A percentile compares a stretch with the other conserved stretches of the same genome.
Evolutionary conservation across 2,329 filamentous ascomycete species (phyloP).

Genomic region (Calonectria pteridis): DNA sequence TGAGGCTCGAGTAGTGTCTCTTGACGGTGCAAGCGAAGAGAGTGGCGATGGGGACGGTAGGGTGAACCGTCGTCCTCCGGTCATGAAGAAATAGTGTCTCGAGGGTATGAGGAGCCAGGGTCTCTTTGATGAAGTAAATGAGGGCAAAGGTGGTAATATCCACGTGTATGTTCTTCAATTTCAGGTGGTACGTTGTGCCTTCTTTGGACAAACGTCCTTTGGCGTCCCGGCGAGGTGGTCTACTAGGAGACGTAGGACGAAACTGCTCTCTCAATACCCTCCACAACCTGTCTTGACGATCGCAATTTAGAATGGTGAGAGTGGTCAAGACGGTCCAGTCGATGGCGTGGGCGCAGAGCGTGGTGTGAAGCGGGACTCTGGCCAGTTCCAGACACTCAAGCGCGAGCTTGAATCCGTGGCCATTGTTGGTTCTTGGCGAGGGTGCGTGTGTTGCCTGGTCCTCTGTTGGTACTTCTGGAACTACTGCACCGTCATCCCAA

Average conservation of each 20-base stretch:
- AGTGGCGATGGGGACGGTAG: conserved; percentile 23
- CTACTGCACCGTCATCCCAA: background rate
- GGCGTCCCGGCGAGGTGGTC: conserved; percentile 10
- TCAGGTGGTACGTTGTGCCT: conserved; percentile 22
- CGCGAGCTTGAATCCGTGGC: conserved; percentile 12
- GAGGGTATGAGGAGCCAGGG: conserved; percentile 28
- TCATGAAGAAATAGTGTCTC: conserved; percentile 30
- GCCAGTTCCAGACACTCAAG: conserved; percentile 30
- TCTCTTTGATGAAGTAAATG: conserved; percentile 29
- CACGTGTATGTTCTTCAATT: conserved; percentile 29
- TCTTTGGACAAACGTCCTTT: conserved; percentile 13
- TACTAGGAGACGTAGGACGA: conserved; percentile 9
- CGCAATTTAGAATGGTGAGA: conserved; percentile 27
- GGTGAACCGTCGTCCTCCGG: conserved; percentile 16
- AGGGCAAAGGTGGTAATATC: conserved; percentile 28
- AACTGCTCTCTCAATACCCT: conserved; percentile 25
- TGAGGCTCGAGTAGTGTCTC: conserved; percentile 31
- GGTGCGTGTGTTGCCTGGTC: background rate
- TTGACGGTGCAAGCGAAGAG: conserved; percentile 26
- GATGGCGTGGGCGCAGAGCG: conserved; percentile 23
- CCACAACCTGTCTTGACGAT: conserved; percentile 28
- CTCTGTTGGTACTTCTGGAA: background rate
- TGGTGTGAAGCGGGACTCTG: conserved; percentile 25
- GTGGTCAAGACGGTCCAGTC: conserved; percentile 33
- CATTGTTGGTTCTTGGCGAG: background rate